Conservation (phyloP, 495 filamentous ascomycete species). For the Penicillium salamii region DNA sequence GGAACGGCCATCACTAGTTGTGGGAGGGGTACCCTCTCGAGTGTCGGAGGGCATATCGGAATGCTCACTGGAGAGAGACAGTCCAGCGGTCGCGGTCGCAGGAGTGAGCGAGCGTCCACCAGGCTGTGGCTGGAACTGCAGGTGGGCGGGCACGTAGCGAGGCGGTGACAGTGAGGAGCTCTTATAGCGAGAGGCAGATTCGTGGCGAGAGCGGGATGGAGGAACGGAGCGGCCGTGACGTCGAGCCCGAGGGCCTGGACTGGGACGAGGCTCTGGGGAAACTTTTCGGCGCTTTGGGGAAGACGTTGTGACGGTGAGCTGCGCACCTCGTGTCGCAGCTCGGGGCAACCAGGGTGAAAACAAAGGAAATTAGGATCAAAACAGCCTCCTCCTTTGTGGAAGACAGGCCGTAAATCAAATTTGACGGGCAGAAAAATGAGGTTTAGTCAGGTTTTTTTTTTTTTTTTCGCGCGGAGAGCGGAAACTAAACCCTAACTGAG, state of each 20-base stretch:
- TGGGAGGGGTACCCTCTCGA: constrained; percentile 22
- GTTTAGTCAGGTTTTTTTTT: constrained; percentile 12
- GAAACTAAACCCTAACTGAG: constrained; percentile 11
- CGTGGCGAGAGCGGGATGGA: constrained; percentile 24
- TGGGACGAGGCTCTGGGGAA: constrained; percentile 51
- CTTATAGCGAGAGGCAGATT: constrained; percentile 32
- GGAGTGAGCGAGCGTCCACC: constrained; percentile 47
- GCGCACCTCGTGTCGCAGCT: constrained; percentile 53
- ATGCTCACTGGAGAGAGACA: constrained; percentile 64
- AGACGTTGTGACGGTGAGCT: constrained; percentile 85
- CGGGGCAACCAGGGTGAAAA: constrained; percentile 23
- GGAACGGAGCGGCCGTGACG: constrained; percentile 40
- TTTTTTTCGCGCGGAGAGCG: constrained; percentile 15
- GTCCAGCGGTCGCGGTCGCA: constrained; percentile 67
- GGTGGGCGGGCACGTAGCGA: constrained; percentile 58
- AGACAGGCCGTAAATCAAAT: constrained; percentile 4
- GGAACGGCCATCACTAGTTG: constrained; percentile 33
- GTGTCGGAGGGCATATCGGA: constrained; percentile 50
- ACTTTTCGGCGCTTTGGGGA: constrained; percentile 89
- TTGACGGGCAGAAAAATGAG: constrained; percentile 22
- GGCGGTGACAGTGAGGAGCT: constrained; percentile 40
- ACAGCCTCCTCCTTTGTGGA: constrained; percentile 3
- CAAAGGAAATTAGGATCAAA: constrained; percentile 11
- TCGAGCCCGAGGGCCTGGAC: constrained; percentile 34
- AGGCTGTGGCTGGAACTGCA: constrained; percentile 51